phyloP scores from a whole-genome alignment of 148 eudicot genomes.

The Beta vulgaris region DNA sequence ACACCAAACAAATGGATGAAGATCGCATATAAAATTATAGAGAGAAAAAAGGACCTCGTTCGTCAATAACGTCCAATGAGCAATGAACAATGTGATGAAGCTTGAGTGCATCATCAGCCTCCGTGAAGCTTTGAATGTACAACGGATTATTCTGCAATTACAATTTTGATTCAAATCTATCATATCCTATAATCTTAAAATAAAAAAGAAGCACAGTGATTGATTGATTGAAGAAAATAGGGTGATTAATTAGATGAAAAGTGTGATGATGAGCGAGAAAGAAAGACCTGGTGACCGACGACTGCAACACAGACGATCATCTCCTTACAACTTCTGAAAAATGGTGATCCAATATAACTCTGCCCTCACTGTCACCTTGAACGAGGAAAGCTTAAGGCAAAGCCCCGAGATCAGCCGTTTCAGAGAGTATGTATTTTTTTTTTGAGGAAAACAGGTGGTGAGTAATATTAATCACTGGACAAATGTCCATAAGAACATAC shows the following conservation, averaged over 20 bases:
- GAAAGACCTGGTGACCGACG: constrained; percentile 87
- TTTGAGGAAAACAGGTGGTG: too few species aligned
- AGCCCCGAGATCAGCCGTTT: too few species aligned
- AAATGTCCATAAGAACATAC: too few species aligned
- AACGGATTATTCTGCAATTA: constrained; percentile 79
- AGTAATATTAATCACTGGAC: too few species aligned
- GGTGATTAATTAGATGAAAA: neutral
- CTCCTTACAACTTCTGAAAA: neutral
- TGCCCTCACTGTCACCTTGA: too few species aligned
- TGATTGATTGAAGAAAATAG: neutral
- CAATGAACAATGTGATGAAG: constrained; percentile 99
- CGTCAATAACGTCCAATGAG: constrained; percentile 93
- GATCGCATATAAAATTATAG: neutral
- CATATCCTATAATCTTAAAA: neutral
- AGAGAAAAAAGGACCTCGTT: constrained; percentile 56
- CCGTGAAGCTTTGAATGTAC: constrained; percentile 92
- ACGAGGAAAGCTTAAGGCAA: neutral
- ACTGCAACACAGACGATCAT: constrained; percentile 97
- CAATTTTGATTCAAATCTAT: neutral
- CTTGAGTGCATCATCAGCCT: constrained; percentile 93
- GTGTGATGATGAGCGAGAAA: neutral
- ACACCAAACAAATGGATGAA: neutral
- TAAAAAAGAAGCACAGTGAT: neutral
- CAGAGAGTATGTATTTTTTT: too few species aligned
- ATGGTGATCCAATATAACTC: too few species aligned